Percentiles rank a stretch among this genome's conserved stretches.
Conservation (phyloP, 129 eudicot genomes). For the Flaveria ramosissima region DNA sequence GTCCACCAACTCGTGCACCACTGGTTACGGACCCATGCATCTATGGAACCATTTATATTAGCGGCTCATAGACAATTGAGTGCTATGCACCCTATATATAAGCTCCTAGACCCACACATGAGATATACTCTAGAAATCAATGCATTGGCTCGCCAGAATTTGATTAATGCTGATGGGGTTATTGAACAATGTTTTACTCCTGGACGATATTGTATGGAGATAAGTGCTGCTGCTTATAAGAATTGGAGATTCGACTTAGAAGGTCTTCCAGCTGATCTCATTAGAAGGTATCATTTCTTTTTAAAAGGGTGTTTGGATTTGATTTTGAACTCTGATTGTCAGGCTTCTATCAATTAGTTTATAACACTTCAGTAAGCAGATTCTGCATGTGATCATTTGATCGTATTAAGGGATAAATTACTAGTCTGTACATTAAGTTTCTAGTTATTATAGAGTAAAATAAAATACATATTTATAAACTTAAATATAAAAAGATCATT, state of each 20-base stretch:
- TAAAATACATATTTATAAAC: too few relatives aligned
- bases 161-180: slow-evolving; percentile 85
- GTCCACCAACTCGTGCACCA: slow-evolving; percentile 95
- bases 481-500: too few relatives aligned
- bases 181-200: slow-evolving; percentile 90
- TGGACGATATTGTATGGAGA: slow-evolving; percentile 89
- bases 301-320: background rate
- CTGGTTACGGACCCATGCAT: slow-evolving; percentile 92
- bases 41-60: slow-evolving; percentile 83
- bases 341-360: background rate
- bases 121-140: slow-evolving; percentile 89
- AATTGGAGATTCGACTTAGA: slow-evolving; percentile 88
- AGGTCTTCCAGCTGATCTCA: slow-evolving; percentile 92
- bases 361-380: too few relatives aligned
- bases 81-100: slow-evolving; percentile 85
- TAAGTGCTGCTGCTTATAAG: slow-evolving; percentile 88
- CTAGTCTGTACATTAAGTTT: too few relatives aligned
- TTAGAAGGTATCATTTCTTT: slow-evolving; percentile 60
- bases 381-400: too few relatives aligned
- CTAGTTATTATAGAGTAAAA: too few relatives aligned
- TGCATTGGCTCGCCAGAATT: slow-evolving; percentile 75
- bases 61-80: slow-evolving; percentile 95
- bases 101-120: slow-evolving; percentile 98
- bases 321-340: background rate
- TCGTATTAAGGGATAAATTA: too few relatives aligned